Conservation (phyloP, 2,329 filamentous ascomycete species). For the Ascochyta lentis region DNA sequence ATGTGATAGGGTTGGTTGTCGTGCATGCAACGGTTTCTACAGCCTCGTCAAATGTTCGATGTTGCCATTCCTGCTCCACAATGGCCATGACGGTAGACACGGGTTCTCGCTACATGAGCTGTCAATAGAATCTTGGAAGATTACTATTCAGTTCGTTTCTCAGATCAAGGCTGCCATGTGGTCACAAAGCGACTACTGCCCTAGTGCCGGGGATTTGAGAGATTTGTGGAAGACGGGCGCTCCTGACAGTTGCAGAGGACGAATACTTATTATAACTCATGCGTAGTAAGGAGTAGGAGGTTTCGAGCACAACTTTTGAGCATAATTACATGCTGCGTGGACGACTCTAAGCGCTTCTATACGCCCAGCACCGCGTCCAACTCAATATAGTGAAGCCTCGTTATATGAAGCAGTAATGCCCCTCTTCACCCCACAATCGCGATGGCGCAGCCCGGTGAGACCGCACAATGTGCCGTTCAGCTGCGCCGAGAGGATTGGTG, state of each 20-base stretch:
- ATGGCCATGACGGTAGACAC: neutral
- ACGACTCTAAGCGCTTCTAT: constrained; percentile 5
- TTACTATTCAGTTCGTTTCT: too few relatives aligned
- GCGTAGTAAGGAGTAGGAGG: neutral
- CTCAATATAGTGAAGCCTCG: constrained; percentile 15
- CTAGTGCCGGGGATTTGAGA: neutral
- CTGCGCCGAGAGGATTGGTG: constrained; percentile 8
- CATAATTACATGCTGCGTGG: constrained; percentile 7
- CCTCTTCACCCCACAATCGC: constrained; percentile 14
- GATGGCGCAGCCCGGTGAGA: constrained; percentile 11
- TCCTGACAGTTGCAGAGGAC: neutral
- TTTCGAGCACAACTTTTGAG: constrained; percentile 7
- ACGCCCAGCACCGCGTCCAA: constrained; percentile 14
- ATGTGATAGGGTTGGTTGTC: neutral
- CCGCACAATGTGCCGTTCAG: constrained; percentile 10
- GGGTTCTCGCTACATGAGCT: neutral
- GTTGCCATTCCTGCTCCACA: neutral
- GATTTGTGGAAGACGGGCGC: neutral
- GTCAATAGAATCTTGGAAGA: neutral
- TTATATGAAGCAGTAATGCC: constrained; percentile 12
- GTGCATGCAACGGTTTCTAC: neutral
- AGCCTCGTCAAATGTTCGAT: neutral
- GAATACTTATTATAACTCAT: constrained; percentile 7
- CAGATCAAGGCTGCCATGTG: too few relatives aligned
- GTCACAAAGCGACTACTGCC: neutral